A percentile compares a stretch with the other conserved stretches of the same genome.
These are phyloP conservation scores for Protea cynaroides DNA, from an alignment of 164 flowering plant genomes.

Conservation along the genomic window DNA sequence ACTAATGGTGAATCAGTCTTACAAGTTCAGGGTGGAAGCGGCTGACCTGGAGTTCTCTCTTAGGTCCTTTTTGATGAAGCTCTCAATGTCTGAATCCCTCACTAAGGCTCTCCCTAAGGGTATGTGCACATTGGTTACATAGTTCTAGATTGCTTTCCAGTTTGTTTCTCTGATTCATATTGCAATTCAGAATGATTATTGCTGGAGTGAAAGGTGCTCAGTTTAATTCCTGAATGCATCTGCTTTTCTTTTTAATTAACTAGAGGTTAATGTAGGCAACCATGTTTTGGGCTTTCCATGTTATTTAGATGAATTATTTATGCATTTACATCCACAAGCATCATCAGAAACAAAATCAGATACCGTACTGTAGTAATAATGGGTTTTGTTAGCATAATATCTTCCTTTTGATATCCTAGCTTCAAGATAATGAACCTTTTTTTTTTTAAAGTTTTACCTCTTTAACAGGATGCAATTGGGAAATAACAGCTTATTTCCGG, in stretches of 20 bases:
- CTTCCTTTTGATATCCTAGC: neutral
- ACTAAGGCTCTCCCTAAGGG: constrained; percentile 65
- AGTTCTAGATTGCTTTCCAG: neutral
- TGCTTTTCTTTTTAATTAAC: too few species aligned
- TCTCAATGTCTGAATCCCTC: constrained; percentile 56
- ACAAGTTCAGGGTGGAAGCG: constrained; percentile 42
- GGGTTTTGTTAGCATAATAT: neutral
- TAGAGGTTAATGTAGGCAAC: too few species aligned
- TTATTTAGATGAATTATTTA: too few species aligned
- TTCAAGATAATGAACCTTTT: too few species aligned
- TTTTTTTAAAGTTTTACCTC: neutral
- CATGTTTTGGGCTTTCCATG: too few species aligned
- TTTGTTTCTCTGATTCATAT: neutral
- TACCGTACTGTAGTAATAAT: too few species aligned
- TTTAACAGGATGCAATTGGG: constrained; percentile 81
- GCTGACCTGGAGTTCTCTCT: constrained; percentile 59
- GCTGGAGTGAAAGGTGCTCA: neutral
- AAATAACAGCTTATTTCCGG: constrained; percentile 68
- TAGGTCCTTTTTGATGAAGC: constrained; percentile 75
- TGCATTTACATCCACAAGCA: too few species aligned
- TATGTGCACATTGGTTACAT: constrained; percentile 20
- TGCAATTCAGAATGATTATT: neutral
- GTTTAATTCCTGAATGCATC: too few species aligned
- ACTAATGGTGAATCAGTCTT: constrained; percentile 47
- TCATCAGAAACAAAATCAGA: too few species aligned